Conservation (phyloP, 2,329 filamentous ascomycete genomes). For the Arthrobotrys conoides region DNA sequence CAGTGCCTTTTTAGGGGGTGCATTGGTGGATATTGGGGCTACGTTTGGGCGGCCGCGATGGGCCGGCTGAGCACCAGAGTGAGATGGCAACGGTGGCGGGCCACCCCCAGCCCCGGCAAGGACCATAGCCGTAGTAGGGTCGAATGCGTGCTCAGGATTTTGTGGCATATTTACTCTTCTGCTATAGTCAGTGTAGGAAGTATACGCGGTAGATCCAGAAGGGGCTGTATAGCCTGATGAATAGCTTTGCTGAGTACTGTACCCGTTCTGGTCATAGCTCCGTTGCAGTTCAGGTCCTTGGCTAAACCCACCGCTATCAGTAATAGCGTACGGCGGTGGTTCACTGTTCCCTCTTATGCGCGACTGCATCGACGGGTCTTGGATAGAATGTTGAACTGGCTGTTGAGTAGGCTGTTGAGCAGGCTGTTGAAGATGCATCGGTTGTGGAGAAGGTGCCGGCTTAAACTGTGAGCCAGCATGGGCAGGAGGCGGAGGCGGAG, state of each 20-base stretch:
- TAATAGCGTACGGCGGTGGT: constrained; percentile 50
- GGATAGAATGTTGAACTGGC: not conserved
- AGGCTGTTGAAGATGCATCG: constrained; percentile 29
- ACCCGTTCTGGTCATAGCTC: constrained; percentile 23
- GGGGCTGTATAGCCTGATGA: constrained; percentile 28
- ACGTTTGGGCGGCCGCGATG: constrained; percentile 39
- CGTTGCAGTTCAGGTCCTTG: constrained; percentile 26
- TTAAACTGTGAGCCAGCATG: constrained; percentile 47
- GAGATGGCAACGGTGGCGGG: constrained; percentile 42
- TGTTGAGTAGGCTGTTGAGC: not conserved
- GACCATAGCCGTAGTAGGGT: constrained; percentile 50
- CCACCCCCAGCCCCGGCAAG: constrained; percentile 49
- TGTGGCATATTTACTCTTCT: constrained; percentile 45
- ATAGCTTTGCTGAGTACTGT: constrained; percentile 23
- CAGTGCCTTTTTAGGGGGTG: constrained; percentile 18
- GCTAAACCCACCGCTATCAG: constrained; percentile 28
- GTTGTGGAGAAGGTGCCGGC: constrained; percentile 30
- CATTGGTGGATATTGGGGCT: constrained; percentile 51
- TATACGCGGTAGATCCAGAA: constrained; percentile 21
- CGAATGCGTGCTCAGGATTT: constrained; percentile 54
- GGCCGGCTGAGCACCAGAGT: constrained; percentile 13
- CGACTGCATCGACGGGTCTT: constrained; percentile 24
- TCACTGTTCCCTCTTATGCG: constrained; percentile 51
- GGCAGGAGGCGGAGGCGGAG: constrained; percentile 28
- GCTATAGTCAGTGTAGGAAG: constrained; percentile 52